Evolutionary conservation across 1,139 yeast genomes (phyloP), one percentile per base, ranked within the genome.

Genomic region (Hyphopichia fennica): DNA sequence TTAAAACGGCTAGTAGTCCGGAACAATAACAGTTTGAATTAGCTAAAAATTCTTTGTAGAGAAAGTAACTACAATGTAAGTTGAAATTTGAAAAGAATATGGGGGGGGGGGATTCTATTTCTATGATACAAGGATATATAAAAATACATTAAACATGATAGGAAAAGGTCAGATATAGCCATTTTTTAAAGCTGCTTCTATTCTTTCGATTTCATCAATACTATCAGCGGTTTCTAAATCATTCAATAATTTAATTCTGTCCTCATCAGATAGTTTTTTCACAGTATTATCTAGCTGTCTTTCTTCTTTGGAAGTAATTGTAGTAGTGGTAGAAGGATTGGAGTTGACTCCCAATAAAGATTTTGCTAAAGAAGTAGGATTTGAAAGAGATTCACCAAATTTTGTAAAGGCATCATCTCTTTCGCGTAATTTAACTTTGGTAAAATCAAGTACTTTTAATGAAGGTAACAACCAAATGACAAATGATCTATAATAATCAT

Each of bases 151-250:
- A 25, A 10, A 25, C n/a, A 25, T 4, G 28, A 10, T 22, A 9
- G 9, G 9, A 9, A 22, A 22, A 22, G 6, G 13, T 33, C 11
- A 33, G n/a, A 33, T 20, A 43, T 58, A 60, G 2, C 77, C 79
- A 35, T 60, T 65, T 41, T 67, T 62, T 41, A 79, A 59, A 2
- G 75, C 69, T 28, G 67, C 65, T 58, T 88, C 96, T 23, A 90
- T 77, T 40, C 80, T 65, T 48, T 84, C 88, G 13, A 90, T 84
- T 50, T 90, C 96, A 13, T 77, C 86, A 46, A 90, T 60, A 41
- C 84, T 81, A 4, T 80, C 72, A 1, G 96, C 95, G 29, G 63
- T 66, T 41, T 75, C 74, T 43, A 90, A 66, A 45, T 80, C 75
- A 38, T 67, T 60, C 49, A 82, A 71, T 39, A 90, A 62, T 41